These are phyloP conservation scores for Fraxinus sp. DNA, from an alignment of 305 asterid genomes.

Conservation along the genomic window DNA sequence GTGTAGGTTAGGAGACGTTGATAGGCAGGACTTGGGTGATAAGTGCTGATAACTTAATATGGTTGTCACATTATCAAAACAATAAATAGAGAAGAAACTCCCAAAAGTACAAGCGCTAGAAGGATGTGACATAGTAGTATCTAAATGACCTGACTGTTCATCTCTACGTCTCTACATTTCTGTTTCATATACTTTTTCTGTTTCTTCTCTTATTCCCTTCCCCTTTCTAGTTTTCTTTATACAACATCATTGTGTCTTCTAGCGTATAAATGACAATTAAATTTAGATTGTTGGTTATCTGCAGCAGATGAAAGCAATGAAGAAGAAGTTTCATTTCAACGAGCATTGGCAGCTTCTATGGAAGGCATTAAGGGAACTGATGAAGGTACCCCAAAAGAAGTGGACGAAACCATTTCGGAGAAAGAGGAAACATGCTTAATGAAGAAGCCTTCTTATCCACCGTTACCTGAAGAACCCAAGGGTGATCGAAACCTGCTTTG, in stretches of 20 bases:
- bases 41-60: not conserved
- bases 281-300: slow-evolving; percentile 29
- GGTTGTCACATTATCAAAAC: not conserved
- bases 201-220: slow-evolving; percentile 15
- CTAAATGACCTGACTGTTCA: slow-evolving; percentile 1
- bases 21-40: not conserved
- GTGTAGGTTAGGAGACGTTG: not conserved
- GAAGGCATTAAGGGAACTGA: slow-evolving; percentile 47
- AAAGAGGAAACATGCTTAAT: slow-evolving; percentile 26
- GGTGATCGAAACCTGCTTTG: slow-evolving; percentile 69
- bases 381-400: slow-evolving; percentile 39
- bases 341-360: slow-evolving; percentile 82
- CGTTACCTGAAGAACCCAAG: slow-evolving; percentile 89
- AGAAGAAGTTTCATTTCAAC: slow-evolving; percentile 72
- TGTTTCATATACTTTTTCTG: slow-evolving; percentile 7
- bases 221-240: slow-evolving; percentile 17
- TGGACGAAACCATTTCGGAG: slow-evolving; percentile 35
- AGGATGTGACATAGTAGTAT: not conserved
- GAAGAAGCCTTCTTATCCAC: slow-evolving; percentile 62
- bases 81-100: not conserved
- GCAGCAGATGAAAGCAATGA: slow-evolving; percentile 55
- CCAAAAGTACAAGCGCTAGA: not conserved
- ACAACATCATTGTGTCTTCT: not conserved
- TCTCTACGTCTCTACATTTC: not conserved
- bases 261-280: slow-evolving; percentile 12